Conservation (phyloP, 805 yeast genomes). For the Isabelozyma rhagii region DNA sequence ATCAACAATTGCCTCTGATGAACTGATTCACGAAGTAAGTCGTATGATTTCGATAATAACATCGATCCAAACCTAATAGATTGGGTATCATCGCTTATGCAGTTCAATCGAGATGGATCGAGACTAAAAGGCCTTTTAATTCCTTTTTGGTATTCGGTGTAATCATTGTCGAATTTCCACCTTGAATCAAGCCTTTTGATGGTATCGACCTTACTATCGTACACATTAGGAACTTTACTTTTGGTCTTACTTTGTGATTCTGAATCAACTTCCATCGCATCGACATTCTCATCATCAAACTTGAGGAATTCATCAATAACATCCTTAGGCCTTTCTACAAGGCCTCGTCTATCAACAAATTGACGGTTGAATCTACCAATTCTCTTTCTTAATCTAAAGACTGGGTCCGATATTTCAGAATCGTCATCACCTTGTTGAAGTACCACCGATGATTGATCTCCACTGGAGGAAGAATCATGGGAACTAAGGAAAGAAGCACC, state of each 20-base stretch:
- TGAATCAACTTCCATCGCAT: conserved; percentile 16
- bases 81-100: conserved; percentile 82
- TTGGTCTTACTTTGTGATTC: conserved; percentile 4
- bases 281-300: conserved; percentile 25
- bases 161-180: conserved; percentile 67
- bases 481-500: neutral
- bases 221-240: conserved; percentile 33
- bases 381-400: conserved; percentile 69
- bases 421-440: conserved; percentile 12
- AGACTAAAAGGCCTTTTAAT: conserved; percentile 51
- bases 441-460: conserved; percentile 2
- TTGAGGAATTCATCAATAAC: conserved; percentile 41
- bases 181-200: conserved; percentile 52
- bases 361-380: conserved; percentile 66
- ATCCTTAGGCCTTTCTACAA: conserved; percentile 32
- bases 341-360: conserved; percentile 73
- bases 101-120: conserved; percentile 82
- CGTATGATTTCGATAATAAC: conserved; percentile 85
- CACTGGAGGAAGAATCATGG: conserved; percentile 13
- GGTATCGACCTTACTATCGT: conserved; percentile 44
- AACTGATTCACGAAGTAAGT: conserved; percentile 70
- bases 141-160: conserved; percentile 36
- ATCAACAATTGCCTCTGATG: conserved; percentile 56
- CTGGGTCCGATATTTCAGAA: conserved; percentile 42
- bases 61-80: conserved; percentile 88